Percentiles rank a stretch among this genome's conserved stretches.
Conservation (phyloP, 257 asterid species). For the Cynanchum wilfordii region DNA sequence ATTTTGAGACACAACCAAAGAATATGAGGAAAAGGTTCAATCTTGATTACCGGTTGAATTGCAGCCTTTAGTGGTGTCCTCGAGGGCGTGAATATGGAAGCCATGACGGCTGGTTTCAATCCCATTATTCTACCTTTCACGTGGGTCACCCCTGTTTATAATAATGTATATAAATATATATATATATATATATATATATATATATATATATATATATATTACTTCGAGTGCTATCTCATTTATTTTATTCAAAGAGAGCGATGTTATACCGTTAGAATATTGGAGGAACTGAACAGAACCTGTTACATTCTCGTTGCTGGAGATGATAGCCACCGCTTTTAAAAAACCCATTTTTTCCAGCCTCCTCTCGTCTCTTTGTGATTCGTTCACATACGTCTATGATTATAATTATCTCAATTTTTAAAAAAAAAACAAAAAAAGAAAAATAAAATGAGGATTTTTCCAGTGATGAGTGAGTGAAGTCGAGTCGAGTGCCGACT, state of each 20-base stretch:
- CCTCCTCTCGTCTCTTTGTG: background rate
- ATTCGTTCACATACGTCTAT: too few species aligned
- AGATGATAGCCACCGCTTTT: conserved; percentile 79
- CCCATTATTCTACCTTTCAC: conserved; percentile 68
- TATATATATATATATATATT: background rate
- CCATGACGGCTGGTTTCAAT: conserved; percentile 74
- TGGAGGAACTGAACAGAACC: conserved; percentile 70
- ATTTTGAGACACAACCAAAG: background rate
- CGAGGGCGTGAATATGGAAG: conserved; percentile 89
- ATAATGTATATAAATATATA: too few species aligned
- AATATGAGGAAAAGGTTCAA: background rate
- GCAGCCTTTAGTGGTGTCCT: conserved; percentile 96
- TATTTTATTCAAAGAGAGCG: background rate
- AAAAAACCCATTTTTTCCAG: conserved; percentile 36
- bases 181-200: too few species aligned
- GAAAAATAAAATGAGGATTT: too few species aligned
- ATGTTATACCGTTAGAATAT: conserved; percentile 34
- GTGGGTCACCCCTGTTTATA: conserved; percentile 45
- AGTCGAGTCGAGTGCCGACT: too few species aligned
- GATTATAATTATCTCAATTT: too few species aligned
- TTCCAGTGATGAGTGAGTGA: too few species aligned
- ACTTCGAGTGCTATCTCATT: background rate
- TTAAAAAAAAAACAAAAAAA: too few species aligned
- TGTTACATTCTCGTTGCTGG: conserved; percentile 53
- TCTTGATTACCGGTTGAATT: conserved; percentile 63